Percentiles rank a stretch among this genome's conserved stretches.
phyloP scores from a whole-genome alignment of 1,284 basidiomycete genomes.

The Moesziomyces sp. region DNA sequence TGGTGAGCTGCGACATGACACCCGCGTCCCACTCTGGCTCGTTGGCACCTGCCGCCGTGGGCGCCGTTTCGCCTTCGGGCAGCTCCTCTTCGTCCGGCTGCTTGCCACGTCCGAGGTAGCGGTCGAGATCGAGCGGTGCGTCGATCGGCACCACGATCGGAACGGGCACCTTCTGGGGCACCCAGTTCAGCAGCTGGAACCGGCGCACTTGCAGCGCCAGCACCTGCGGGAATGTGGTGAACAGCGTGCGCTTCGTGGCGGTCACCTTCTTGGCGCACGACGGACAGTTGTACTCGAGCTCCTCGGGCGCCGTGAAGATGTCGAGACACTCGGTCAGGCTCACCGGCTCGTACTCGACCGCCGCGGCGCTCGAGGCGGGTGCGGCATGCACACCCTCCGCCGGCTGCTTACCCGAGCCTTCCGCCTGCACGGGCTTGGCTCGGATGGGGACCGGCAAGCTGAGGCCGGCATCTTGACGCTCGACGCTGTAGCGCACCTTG shows the following conservation, averaged over 20 bases:
- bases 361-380: slow-evolving; percentile 3
- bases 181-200: slow-evolving; percentile 96
- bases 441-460: slow-evolving; percentile 79
- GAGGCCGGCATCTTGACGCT: slow-evolving; percentile 78
- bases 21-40: slow-evolving; percentile 51
- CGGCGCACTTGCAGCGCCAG: slow-evolving; percentile 91
- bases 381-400: slow-evolving; percentile 44
- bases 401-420: slow-evolving; percentile 69
- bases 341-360: slow-evolving; percentile 76
- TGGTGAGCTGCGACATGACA: slow-evolving; percentile 57
- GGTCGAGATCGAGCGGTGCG: slow-evolving; percentile 74
- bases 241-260: slow-evolving; percentile 77
- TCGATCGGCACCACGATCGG: slow-evolving; percentile 79
- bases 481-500: slow-evolving; percentile 87
- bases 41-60: slow-evolving; percentile 1
- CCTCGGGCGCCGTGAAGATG: slow-evolving; percentile 76
- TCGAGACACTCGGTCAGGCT: slow-evolving; percentile 78
- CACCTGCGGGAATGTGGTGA: slow-evolving; percentile 88
- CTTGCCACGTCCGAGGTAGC: slow-evolving; percentile 79
- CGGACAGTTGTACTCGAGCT: slow-evolving; percentile 78
- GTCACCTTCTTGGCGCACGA: slow-evolving; percentile 75
- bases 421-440: slow-evolving; percentile 10
- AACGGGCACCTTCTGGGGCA: slow-evolving; percentile 93
- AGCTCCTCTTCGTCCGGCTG: slow-evolving; percentile 80
- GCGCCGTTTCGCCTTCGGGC: slow-evolving; percentile 71